Base-by-base conservation (phyloP, 1,284 basidiomycete genomes). In the Leucoagaricus sp. region DNA sequence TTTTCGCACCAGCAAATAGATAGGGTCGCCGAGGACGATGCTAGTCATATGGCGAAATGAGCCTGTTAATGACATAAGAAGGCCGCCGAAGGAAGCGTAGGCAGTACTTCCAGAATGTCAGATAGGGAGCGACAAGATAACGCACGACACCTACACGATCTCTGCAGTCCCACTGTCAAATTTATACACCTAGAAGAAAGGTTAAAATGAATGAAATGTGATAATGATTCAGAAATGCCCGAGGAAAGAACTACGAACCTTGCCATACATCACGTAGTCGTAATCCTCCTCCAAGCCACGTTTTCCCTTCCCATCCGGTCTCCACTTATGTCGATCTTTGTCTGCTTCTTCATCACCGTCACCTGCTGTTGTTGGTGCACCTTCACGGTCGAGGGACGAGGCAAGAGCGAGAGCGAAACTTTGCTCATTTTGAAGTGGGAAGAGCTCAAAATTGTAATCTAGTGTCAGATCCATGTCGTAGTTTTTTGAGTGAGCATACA, bases 211-310 rank as follows among this genome's bases (percentile, higher is more conserved):
- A 45, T 34, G 57, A 26, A 31, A 46, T 51, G 15, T 36, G 28
- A 17, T 40, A 53, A 29, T 47, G 26, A 41, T 59, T 4, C 31
- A 55, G 41, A 63, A 61, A 45, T 47, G 55, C 15, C 29, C 46
- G 42, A 31, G 55, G n/a, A 23, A 29, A n/a, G 34, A 21, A 41
- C n/a, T 42, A 28, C 86, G 64, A 64, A 95, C 93, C 86, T 97
- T 98, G 44, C 96, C 96, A 70, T 94, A 95, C 96, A 98, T 98
- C 62, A 99, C 96, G 78, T 99, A 99, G 69, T 98, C 96, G 67
- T 94, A 99, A 64, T 98, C 96, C 60, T 95, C 93, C 61, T 98
- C 96, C 29, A 99, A 72, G 0, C 96, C 96, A 68, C 89, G 80
- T 63, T 85, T 81, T 3, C 93, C 90, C 72, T 92, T 93, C 53